phyloP scores from a whole-genome alignment of 2,329 filamentous ascomycete species.

The Colletotrichum tropicale region DNA sequence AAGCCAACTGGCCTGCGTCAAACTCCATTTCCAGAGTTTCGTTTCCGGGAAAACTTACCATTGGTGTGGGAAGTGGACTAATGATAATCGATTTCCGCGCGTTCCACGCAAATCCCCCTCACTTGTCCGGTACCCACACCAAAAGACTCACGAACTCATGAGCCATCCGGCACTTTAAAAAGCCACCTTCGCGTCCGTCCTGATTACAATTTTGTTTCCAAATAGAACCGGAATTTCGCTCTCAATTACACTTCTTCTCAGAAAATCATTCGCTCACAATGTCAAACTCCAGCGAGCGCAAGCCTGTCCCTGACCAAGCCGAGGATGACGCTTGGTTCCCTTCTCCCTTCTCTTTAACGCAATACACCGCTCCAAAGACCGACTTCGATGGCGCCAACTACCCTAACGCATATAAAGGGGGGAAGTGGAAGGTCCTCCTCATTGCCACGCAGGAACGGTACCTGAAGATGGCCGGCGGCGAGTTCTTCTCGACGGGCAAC shows the following conservation, averaged over 20 bases:
- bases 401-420: background rate
- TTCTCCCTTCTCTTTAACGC: constrained; percentile 23
- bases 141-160: background rate
- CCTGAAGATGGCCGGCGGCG: background rate
- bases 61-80: background rate
- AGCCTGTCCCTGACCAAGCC: constrained; percentile 22
- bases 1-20: background rate
- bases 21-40: background rate
- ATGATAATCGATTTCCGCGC: background rate
- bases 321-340: constrained; percentile 26
- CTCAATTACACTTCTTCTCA: background rate
- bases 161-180: background rate
- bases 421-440: background rate
- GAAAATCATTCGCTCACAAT: background rate
- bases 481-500: background rate
- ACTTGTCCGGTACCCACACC: background rate
- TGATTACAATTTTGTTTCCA: accelerated
- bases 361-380: constrained; percentile 14
- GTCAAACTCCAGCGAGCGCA: constrained; percentile 7
- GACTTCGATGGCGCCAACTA: background rate
- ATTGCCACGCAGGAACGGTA: background rate
- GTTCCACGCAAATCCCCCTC: background rate
- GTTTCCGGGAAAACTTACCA: background rate
- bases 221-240: background rate
- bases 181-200: background rate